Conservation (phyloP, 768 basidiomycete species). For the Baorangia bicolor region DNA sequence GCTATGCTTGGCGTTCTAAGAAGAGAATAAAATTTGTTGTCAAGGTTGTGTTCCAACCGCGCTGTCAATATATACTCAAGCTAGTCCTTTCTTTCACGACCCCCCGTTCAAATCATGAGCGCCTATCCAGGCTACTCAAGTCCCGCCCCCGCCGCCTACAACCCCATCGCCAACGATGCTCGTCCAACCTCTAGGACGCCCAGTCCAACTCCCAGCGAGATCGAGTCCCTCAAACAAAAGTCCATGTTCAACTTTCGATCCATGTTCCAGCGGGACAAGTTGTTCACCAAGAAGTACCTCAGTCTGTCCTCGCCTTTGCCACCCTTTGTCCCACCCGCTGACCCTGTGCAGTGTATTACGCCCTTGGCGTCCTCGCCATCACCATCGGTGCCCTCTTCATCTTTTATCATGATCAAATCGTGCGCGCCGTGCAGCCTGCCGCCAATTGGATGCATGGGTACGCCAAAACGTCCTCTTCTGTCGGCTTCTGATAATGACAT, state of each 20-base stretch:
- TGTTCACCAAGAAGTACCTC: constrained; percentile 56
- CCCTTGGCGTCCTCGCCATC: constrained; percentile 46
- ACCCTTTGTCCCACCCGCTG: neutral
- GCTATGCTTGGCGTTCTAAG: no score
- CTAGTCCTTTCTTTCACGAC: neutral
- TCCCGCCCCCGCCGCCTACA: constrained; percentile 7
- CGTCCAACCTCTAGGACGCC: constrained; percentile 44
- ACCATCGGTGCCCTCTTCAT: constrained; percentile 52
- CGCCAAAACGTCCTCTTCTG: constrained; percentile 1
- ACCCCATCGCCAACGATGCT: constrained; percentile 14
- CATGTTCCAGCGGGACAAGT: constrained; percentile 46
- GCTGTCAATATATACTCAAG: neutral
- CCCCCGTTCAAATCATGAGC: constrained; percentile 13
- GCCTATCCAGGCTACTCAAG: constrained; percentile 15
- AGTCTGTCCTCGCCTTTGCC: constrained; percentile 40
- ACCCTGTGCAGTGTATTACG: constrained; percentile 44
- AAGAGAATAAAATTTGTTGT: no score
- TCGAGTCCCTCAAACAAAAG: constrained; percentile 39
- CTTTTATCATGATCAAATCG: constrained; percentile 63
- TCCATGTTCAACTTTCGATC: constrained; percentile 47
- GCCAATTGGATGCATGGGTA: constrained; percentile 47
- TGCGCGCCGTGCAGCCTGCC: constrained; percentile 44
- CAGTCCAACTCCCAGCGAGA: constrained; percentile 65
- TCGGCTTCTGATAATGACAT: neutral
- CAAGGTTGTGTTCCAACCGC: neutral